These are phyloP conservation scores for Apiospora kogelbergensis DNA, from an alignment of 2,329 filamentous ascomycete species.

Conservation along the genomic window DNA sequence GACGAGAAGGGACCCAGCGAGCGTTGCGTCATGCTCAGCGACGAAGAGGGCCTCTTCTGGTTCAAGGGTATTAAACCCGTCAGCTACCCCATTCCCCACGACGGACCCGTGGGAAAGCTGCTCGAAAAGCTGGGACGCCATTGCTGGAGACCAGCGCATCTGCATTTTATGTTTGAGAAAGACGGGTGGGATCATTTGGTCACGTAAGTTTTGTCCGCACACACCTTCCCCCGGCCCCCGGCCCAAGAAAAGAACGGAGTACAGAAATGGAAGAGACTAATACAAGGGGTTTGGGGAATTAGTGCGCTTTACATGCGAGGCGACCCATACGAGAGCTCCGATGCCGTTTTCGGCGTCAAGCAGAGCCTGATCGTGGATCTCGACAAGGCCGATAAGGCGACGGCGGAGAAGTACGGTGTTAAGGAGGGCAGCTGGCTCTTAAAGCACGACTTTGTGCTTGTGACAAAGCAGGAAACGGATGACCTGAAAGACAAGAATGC, in stretches of 20 bases:
- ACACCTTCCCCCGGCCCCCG: neutral
- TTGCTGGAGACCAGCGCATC: slow-evolving; percentile 73
- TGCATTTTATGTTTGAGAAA: slow-evolving; percentile 90
- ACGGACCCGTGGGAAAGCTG: slow-evolving; percentile 78
- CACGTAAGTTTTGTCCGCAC: slow-evolving; percentile 58
- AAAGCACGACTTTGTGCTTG: slow-evolving; percentile 75
- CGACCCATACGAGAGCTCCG: slow-evolving; percentile 79
- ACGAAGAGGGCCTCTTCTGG: slow-evolving; percentile 75
- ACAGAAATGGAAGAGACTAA: slow-evolving; percentile 3
- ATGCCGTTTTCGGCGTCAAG: slow-evolving; percentile 87
- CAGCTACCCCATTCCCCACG: slow-evolving; percentile 80
- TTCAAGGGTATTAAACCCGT: slow-evolving; percentile 85
- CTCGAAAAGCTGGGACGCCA: slow-evolving; percentile 68
- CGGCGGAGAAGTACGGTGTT: slow-evolving; percentile 62
- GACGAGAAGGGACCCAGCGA: slow-evolving; percentile 61
- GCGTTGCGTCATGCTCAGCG: slow-evolving; percentile 67
- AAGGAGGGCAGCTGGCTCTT: slow-evolving; percentile 63
- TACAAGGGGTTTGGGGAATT: neutral
- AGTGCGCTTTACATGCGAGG: slow-evolving; percentile 76
- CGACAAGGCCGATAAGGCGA: slow-evolving; percentile 49
- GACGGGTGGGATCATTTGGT: slow-evolving; percentile 76
- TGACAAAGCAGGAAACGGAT: slow-evolving; percentile 67
- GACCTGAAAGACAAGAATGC: slow-evolving; percentile 65
- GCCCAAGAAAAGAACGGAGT: slow-evolving; percentile 5
- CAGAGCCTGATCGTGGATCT: slow-evolving; percentile 71